A percentile compares a stretch with the other conserved stretches of the same genome.
These are phyloP conservation scores for Apiotrichum laibachii DNA, from an alignment of 1,284 basidiomycete genomes.

Conservation along the genomic window DNA sequence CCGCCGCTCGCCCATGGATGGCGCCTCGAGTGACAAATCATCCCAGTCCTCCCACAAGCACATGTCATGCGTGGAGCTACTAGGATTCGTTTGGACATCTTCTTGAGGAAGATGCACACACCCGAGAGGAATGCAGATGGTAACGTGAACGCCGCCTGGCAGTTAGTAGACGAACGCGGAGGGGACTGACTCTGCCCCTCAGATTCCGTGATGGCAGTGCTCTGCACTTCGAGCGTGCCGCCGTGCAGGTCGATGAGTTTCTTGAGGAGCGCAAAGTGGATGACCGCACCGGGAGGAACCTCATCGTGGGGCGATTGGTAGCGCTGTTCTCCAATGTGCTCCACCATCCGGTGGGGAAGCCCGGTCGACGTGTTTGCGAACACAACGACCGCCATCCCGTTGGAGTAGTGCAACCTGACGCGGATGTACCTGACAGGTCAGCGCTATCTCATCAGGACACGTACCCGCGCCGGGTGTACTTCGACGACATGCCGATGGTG, in stretches of 20 bases:
- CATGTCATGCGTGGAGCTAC: neutral
- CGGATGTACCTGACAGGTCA: neutral
- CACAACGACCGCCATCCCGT: neutral
- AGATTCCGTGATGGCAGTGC: conserved; percentile 30
- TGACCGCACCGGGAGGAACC: conserved; percentile 46
- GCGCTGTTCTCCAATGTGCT: neutral
- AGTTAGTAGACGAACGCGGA: neutral
- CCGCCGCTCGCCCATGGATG: conserved; percentile 33
- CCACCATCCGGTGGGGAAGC: neutral
- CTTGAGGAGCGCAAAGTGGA: conserved; percentile 33
- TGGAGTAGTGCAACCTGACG: neutral
- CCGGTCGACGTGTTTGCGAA: neutral
- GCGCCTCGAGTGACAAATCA: conserved; percentile 6
- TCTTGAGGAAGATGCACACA: neutral
- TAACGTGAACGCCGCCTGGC: neutral
- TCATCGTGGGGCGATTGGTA: neutral
- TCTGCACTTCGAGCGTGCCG: conserved; percentile 47
- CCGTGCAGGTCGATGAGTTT: conserved; percentile 53
- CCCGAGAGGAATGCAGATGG: neutral
- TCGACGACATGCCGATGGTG: conserved; percentile 31
- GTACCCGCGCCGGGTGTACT: neutral
- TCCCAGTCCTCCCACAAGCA: neutral
- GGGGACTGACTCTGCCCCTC: conserved; percentile 29
- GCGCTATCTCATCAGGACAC: neutral
- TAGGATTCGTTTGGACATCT: conserved; percentile 29